Conservation (phyloP, 495 filamentous ascomycete genomes). For the Penicillium riverlandense region DNA sequence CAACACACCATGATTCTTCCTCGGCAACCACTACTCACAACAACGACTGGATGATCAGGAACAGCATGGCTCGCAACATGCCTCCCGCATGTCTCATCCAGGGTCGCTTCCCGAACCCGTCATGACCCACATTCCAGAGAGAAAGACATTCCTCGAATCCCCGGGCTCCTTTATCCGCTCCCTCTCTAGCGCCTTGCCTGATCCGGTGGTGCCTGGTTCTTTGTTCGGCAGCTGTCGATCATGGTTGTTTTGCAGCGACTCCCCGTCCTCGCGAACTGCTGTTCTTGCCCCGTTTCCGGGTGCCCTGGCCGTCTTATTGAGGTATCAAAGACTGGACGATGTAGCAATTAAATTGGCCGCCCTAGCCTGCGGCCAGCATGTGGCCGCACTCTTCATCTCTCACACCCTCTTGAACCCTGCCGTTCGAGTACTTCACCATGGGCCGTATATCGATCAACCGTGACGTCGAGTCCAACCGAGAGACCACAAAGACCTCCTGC, state of each 20-base stretch:
- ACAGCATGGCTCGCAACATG: no score
- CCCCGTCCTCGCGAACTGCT: not conserved
- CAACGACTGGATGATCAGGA: no score
- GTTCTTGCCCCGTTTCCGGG: no score
- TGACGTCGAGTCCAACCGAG: slow-evolving; percentile 15
- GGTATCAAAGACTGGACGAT: not conserved
- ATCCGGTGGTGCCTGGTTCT: not conserved
- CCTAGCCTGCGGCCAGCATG: not conserved
- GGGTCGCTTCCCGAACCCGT: not conserved
- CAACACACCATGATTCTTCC: no score
- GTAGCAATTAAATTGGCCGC: slow-evolving; percentile 7
- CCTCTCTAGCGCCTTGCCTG: not conserved
- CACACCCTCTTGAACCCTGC: not conserved
- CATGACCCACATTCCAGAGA: slow-evolving; percentile 3
- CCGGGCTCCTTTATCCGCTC: slow-evolving; percentile 1
- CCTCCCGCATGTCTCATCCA: not conserved
- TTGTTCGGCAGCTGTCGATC: slow-evolving; percentile 2
- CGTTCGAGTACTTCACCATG: slow-evolving; percentile 12
- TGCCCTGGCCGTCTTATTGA: not conserved
- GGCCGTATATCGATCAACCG: slow-evolving; percentile 5
- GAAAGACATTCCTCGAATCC: slow-evolving; percentile 10
- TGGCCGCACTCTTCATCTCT: no score
- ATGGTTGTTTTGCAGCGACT: slow-evolving; percentile 1
- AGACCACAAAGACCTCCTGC: not conserved
- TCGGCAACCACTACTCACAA: no score